These are phyloP conservation scores for Coemansia sp. DNA, from an alignment of 192 early-diverging fungal species.

Conservation along the genomic window DNA sequence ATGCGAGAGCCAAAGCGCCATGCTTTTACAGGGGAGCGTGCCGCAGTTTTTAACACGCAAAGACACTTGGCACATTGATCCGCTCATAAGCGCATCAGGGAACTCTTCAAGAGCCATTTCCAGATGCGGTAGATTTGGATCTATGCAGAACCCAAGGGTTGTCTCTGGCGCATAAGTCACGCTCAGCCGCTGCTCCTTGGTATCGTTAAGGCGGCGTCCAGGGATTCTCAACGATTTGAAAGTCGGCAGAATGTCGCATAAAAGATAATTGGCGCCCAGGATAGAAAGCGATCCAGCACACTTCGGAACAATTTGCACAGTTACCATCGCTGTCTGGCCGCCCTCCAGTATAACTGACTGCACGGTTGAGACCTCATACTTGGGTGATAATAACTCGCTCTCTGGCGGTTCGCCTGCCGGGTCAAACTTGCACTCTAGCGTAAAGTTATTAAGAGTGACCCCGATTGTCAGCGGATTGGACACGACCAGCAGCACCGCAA, in stretches of 20 bases:
- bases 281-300: slow-evolving; percentile 66
- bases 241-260: slow-evolving; percentile 77
- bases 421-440: slow-evolving; percentile 39
- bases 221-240: slow-evolving; percentile 65
- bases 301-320: slow-evolving; percentile 27
- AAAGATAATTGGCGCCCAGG: slow-evolving; percentile 71
- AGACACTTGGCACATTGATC: slow-evolving; percentile 72
- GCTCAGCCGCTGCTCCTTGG: slow-evolving; percentile 63
- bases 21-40: slow-evolving; percentile 63
- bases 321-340: slow-evolving; percentile 39
- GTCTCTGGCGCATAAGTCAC: slow-evolving; percentile 68
- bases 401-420: slow-evolving; percentile 2
- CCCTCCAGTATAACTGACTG: slow-evolving; percentile 39
- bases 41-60: slow-evolving; percentile 87
- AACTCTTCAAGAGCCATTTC: slow-evolving; percentile 75
- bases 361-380: slow-evolving; percentile 25
- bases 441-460: slow-evolving; percentile 45
- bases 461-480: slow-evolving; percentile 48
- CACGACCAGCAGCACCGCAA: slow-evolving; percentile 45
- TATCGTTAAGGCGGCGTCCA: slow-evolving; percentile 75
- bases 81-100: slow-evolving; percentile 77
- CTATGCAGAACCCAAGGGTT: slow-evolving; percentile 71
- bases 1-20: slow-evolving; percentile 80
- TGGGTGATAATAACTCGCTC: not conserved
- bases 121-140: slow-evolving; percentile 79